Conservation (phyloP, 768 basidiomycete genomes). For the Podaxis rugospora region DNA sequence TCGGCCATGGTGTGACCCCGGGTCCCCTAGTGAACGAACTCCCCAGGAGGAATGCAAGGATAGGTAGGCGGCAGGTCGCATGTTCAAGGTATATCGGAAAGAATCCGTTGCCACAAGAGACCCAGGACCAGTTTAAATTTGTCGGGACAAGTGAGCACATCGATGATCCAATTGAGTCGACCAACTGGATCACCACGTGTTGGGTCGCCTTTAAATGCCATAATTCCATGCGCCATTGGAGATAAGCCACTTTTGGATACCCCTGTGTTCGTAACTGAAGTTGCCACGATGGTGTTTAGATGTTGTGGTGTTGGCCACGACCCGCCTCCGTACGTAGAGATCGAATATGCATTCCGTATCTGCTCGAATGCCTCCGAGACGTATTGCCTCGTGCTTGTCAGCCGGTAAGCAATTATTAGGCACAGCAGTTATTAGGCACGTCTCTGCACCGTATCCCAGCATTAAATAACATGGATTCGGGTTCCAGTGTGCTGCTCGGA, state of each 20-base stretch:
- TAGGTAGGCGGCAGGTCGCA: neutral
- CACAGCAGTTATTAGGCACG: neutral
- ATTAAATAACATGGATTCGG: neutral
- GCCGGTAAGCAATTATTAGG: neutral
- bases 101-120: neutral
- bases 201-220: neutral
- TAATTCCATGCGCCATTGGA: neutral
- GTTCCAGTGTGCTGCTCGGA: neutral
- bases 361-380: neutral
- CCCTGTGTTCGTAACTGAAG: neutral
- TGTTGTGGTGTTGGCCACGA: neutral
- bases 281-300: neutral
- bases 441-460: neutral
- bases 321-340: neutral
- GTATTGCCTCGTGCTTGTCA: neutral
- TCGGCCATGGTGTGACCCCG: neutral
- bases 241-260: neutral
- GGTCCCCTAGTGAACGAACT: neutral
- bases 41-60: neutral
- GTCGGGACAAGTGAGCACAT: neutral
- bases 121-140: neutral
- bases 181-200: neutral
- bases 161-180: neutral
- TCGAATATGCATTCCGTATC: neutral
- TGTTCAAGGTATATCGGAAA: neutral